Conservation (phyloP, 768 basidiomycete species). For the Kwoniella shandongensis region DNA sequence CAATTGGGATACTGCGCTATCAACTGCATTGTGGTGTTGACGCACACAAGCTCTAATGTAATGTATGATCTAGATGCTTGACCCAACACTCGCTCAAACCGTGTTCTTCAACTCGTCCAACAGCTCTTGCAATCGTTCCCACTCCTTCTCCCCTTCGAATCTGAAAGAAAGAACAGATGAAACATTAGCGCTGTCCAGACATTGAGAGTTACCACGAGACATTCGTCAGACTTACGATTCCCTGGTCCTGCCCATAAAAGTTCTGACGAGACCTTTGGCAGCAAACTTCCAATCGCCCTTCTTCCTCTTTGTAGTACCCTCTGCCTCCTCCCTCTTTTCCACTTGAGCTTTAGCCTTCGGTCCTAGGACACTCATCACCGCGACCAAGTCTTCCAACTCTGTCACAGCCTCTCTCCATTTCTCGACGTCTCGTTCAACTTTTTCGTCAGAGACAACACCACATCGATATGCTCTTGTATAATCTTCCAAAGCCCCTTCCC, state of each 20-base stretch:
- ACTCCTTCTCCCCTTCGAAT: constrained; percentile 88
- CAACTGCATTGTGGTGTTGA: too few relatives aligned
- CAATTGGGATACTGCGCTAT: too few relatives aligned
- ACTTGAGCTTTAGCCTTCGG: constrained; percentile 54
- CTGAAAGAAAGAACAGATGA: constrained; percentile 29
- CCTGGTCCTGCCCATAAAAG: constrained; percentile 80
- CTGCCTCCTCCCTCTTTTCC: constrained; percentile 32
- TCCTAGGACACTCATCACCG: constrained; percentile 78
- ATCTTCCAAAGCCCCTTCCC: constrained; percentile 76
- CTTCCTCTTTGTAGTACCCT: constrained; percentile 55
- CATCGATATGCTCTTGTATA: constrained; percentile 82
- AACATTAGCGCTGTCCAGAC: not conserved
- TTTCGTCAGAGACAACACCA: constrained; percentile 62
- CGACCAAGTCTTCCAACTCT: constrained; percentile 82
- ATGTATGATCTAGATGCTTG: too few relatives aligned
- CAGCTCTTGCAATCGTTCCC: constrained; percentile 66
- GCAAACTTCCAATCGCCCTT: constrained; percentile 73
- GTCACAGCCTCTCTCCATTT: constrained; percentile 73
- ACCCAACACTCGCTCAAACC: constrained; percentile 9
- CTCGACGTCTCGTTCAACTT: constrained; percentile 66
- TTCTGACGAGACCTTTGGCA: constrained; percentile 79
- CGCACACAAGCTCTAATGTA: too few relatives aligned
- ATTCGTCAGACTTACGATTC: constrained; percentile 56
- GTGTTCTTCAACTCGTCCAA: constrained; percentile 63
- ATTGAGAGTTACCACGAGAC: not conserved